These are phyloP conservation scores for Aegilops longissima DNA, from an alignment of 176 grass and related monocot genomes.

Conservation along the genomic window DNA sequence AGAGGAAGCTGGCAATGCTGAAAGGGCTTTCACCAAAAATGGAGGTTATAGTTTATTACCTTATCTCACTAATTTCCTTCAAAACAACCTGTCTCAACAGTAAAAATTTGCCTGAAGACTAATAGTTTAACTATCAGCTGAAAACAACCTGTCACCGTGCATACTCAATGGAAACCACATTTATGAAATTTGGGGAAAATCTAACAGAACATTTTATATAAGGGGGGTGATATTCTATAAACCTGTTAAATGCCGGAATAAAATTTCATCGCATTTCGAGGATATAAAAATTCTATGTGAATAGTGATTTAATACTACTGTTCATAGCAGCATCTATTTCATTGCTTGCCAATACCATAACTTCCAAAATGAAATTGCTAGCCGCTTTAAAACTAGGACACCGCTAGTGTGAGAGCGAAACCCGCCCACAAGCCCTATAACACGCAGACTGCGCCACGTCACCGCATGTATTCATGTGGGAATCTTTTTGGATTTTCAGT, in stretches of 20 bases:
- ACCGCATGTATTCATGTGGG: too few relatives aligned
- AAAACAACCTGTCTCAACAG: neutral
- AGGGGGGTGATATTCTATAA: too few relatives aligned
- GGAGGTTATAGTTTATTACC: conserved; percentile 47
- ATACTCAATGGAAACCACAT: neutral
- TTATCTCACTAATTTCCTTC: neutral
- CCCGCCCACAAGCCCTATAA: too few relatives aligned
- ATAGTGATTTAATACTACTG: neutral
- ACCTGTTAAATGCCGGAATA: neutral
- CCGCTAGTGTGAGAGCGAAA: too few relatives aligned
- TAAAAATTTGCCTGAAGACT: neutral
- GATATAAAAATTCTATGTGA: neutral
- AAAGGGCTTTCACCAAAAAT: conserved; percentile 59
- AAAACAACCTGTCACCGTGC: neutral
- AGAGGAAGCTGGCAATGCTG: conserved; percentile 75
- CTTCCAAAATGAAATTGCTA: neutral
- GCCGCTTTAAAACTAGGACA: neutral
- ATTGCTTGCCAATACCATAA: neutral
- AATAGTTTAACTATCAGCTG: neutral
- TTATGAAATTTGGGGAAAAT: neutral
- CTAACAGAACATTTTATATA: neutral
- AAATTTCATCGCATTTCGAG: neutral
- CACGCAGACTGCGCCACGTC: too few relatives aligned
- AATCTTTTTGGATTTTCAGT: too few relatives aligned
- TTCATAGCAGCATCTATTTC: neutral